phyloP scores from a whole-genome alignment of 768 basidiomycete genomes.

The Hypsizygus marmoreus region DNA sequence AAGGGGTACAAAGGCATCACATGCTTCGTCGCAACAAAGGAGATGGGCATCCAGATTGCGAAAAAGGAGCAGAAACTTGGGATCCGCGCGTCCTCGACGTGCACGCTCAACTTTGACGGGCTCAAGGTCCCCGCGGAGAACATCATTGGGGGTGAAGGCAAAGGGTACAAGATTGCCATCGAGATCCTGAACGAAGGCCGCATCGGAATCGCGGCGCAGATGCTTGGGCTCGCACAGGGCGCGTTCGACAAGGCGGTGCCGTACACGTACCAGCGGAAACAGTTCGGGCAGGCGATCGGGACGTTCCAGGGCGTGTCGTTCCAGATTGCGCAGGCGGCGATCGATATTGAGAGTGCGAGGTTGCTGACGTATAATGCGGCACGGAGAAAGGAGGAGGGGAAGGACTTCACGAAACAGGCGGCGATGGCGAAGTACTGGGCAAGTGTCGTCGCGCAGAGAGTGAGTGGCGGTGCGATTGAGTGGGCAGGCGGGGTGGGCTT shows the following conservation, averaged over 20 bases:
- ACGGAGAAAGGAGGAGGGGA: conserved; percentile 89
- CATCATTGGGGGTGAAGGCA: conserved; percentile 86
- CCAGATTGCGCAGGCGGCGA: conserved; percentile 89
- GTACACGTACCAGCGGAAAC: conserved; percentile 90
- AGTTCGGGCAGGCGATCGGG: conserved; percentile 93
- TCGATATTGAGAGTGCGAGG: conserved; percentile 88
- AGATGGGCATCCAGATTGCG: conserved; percentile 94
- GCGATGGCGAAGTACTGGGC: conserved; percentile 98
- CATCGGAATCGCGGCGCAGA: conserved; percentile 97
- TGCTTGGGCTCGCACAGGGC: conserved; percentile 97
- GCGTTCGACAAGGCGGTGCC: conserved; percentile 96
- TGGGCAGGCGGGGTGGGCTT: conserved; percentile 95
- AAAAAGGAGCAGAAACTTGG: conserved; percentile 98
- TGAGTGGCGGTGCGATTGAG: conserved; percentile 89
- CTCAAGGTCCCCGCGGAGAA: conserved; percentile 81
- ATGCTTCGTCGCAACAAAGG: conserved; percentile 94
- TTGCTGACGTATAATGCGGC: conserved; percentile 97
- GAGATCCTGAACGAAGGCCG: no score
- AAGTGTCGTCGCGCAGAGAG: conserved; percentile 85
- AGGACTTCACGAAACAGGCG: conserved; percentile 86
- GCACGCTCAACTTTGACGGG: conserved; percentile 91
- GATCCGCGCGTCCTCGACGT: conserved; percentile 93
- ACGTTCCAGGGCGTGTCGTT: conserved; percentile 96
- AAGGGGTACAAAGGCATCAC: conserved; percentile 99
- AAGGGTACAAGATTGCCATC: conserved; percentile 93